Conservation (phyloP, 1,139 yeast genomes). For the Debaryomyces fabryi region DNA sequence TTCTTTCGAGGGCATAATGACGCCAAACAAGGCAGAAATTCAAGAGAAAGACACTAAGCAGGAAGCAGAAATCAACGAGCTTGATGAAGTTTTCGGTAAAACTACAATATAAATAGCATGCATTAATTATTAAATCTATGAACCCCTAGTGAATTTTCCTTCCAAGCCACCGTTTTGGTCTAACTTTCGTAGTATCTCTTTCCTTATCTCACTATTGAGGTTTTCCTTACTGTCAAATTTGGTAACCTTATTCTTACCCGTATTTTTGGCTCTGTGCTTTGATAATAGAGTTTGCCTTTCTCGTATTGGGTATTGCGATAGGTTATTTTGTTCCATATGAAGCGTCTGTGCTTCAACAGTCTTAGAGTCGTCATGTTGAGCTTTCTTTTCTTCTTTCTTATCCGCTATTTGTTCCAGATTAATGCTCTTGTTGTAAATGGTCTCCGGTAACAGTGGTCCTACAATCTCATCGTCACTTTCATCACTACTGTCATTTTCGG, state of each 20-base stretch:
- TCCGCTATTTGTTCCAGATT: not conserved
- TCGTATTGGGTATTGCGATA: not conserved
- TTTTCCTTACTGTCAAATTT: conserved; percentile 17
- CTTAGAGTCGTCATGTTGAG: not conserved
- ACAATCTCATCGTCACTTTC: conserved; percentile 12
- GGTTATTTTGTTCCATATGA: not conserved
- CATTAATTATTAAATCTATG: not conserved
- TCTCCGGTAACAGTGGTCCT: conserved; percentile 11
- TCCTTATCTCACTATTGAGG: conserved; percentile 18
- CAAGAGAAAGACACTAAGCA: conserved; percentile 6
- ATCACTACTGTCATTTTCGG: conserved; percentile 1
- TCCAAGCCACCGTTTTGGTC: conserved; percentile 16
- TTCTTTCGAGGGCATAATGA: conserved; percentile 34
- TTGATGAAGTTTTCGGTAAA: conserved; percentile 34
- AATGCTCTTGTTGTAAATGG: not conserved
- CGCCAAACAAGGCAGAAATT: conserved; percentile 26
- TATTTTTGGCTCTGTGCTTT: conserved; percentile 15
- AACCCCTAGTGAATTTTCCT: conserved; percentile 15
- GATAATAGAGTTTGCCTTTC: conserved; percentile 14
- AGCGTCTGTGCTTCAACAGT: not conserved
- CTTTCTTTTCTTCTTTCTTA: not conserved
- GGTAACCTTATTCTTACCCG: conserved; percentile 11
- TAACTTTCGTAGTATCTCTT: conserved; percentile 17
- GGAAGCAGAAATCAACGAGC: conserved; percentile 23
- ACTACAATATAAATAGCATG: conserved; percentile 16